Evolutionary conservation across 176 grass and related monocot species (phyloP).

Genomic region (Paspalum vaginatum): DNA sequence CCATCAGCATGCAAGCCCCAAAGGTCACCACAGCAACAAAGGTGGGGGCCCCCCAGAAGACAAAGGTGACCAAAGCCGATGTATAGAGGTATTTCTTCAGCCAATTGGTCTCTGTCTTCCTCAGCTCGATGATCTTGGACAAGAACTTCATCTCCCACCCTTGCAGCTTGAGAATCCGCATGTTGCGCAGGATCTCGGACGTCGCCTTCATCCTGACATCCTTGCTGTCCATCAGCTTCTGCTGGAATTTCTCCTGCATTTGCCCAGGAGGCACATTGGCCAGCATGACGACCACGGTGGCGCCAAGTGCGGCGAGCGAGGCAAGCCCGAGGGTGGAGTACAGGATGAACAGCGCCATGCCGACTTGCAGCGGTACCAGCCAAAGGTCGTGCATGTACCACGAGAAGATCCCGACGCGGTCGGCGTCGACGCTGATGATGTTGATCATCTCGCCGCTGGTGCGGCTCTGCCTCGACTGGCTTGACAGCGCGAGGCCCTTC

Average conservation of each 20-base stretch:
- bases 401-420: constrained; percentile 49
- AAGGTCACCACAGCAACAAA: constrained; percentile 82
- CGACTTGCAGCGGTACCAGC: constrained; percentile 72
- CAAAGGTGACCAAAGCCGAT: constrained; percentile 35
- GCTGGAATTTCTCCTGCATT: constrained; percentile 69
- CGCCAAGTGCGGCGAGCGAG: constrained; percentile 54
- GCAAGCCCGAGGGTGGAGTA: constrained; percentile 67
- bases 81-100: constrained; percentile 71
- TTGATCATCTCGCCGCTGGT: constrained; percentile 65
- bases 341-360: constrained; percentile 70
- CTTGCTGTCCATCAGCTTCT: constrained; percentile 80
- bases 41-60: constrained; percentile 64
- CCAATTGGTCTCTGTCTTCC: constrained; percentile 69
- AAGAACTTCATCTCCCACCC: constrained; percentile 95
- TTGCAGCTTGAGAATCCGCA: constrained; percentile 87
- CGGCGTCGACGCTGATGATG: constrained; percentile 76
- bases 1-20: constrained; percentile 50
- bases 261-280: constrained; percentile 66
- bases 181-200: constrained; percentile 82
- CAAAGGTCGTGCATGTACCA: constrained; percentile 84
- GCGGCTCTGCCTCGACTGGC: constrained; percentile 64
- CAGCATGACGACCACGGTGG: constrained; percentile 70
- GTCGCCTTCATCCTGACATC: constrained; percentile 82
- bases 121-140: constrained; percentile 71
- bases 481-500: constrained; percentile 74